A percentile compares a stretch with the other conserved stretches of the same genome.
Conservation (phyloP, 768 basidiomycete species). For the Tylopilus sp. region DNA sequence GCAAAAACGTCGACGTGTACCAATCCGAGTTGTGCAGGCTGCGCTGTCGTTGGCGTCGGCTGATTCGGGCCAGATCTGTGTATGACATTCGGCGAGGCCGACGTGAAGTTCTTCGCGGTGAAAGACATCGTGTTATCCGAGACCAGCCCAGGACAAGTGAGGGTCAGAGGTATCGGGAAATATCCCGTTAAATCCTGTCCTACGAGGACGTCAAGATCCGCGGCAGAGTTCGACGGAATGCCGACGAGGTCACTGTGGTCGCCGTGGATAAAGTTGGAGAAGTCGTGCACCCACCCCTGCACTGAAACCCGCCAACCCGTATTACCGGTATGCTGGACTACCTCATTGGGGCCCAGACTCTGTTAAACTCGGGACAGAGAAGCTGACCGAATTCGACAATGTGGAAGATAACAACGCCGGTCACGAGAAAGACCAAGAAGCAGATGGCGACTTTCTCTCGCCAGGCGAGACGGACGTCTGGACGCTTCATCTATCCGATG, state of each 20-base stretch:
- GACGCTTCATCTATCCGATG: conserved; percentile 92
- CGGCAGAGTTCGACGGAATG: conserved; percentile 58
- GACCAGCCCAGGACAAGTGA: conserved; percentile 77
- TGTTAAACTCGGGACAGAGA: conserved; percentile 82
- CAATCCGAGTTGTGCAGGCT: conserved; percentile 59
- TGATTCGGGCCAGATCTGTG: conserved; percentile 70
- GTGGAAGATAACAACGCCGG: conserved; percentile 80
- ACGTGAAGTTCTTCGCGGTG: conserved; percentile 61
- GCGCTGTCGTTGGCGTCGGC: conserved; percentile 37
- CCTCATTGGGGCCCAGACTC: conserved; percentile 76
- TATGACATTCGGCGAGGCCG: conserved; percentile 56
- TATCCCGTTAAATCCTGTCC: conserved; percentile 86
- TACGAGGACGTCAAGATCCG: conserved; percentile 64
- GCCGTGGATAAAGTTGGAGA: conserved; percentile 74
- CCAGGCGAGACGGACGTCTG: conserved; percentile 90
- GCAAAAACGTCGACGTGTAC: conserved; percentile 73
- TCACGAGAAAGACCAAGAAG: conserved; percentile 75
- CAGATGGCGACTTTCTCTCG: conserved; percentile 90
- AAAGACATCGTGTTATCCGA: conserved; percentile 48
- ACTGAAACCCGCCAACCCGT: conserved; percentile 84
- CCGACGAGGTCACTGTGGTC: conserved; percentile 79
- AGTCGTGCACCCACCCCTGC: conserved; percentile 82
- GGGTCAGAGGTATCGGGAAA: conserved; percentile 75
- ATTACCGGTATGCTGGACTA: conserved; percentile 64
- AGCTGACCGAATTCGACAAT: conserved; percentile 83